These are phyloP conservation scores for Oryza nivara DNA, from an alignment of 176 grass and related monocot genomes.

Conservation along the genomic window DNA sequence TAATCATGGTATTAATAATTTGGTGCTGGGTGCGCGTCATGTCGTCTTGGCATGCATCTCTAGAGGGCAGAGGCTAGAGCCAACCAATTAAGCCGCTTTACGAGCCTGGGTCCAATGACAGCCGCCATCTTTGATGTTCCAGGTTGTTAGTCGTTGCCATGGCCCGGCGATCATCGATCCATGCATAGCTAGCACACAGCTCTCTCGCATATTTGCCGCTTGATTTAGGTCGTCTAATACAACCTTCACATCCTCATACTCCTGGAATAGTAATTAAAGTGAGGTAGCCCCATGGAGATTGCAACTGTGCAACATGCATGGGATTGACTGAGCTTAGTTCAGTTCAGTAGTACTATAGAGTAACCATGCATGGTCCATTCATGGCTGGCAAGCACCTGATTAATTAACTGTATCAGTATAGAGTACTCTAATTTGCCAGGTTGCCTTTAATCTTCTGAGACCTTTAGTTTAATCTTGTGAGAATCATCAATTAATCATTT, in stretches of 20 bases:
- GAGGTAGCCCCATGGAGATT: too few relatives aligned
- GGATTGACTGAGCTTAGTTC: neutral
- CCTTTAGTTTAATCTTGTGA: neutral
- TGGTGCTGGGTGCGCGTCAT: constrained; percentile 28
- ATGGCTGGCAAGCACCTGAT: neutral
- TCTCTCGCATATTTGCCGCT: neutral
- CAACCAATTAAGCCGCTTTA: constrained; percentile 23
- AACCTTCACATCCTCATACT: neutral
- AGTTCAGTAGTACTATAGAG: neutral
- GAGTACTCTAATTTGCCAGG: neutral
- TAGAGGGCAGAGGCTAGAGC: neutral
- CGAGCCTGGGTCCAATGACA: constrained; percentile 18
- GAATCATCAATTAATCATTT: constrained; percentile 24
- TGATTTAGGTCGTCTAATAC: neutral
- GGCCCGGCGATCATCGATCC: too few relatives aligned
- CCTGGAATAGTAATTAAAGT: too few relatives aligned
- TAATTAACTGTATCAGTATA: neutral
- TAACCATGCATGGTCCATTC: neutral
- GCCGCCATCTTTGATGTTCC: constrained; percentile 30
- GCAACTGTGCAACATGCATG: neutral
- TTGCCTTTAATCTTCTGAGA: constrained; percentile 16
- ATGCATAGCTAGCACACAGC: neutral
- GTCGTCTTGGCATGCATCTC: neutral
- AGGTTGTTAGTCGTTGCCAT: constrained; percentile 13
- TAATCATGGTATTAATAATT: neutral